Conservation (phyloP, 164 flowering plant species). For the Magnolia sinica region DNA sequence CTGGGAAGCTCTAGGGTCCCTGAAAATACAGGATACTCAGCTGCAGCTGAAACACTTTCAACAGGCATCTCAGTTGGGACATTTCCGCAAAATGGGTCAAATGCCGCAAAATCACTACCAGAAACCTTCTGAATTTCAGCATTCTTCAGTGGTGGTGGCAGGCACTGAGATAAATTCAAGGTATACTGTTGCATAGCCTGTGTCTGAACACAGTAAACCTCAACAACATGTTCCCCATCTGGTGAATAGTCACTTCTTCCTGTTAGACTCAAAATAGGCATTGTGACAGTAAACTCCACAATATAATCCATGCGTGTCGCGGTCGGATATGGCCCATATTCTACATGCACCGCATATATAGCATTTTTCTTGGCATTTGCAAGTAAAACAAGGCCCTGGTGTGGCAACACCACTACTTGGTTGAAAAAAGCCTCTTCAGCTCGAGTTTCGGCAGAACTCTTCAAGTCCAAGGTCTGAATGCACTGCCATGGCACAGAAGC, state of each 20-base stretch:
- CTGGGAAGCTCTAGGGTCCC: conserved; percentile 31
- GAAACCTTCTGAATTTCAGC: conserved; percentile 55
- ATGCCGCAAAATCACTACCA: conserved; percentile 27
- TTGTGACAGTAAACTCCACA: conserved; percentile 88
- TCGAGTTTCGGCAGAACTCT: conserved; percentile 59
- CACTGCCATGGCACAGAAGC: conserved; percentile 86
- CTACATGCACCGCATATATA: conserved; percentile 86
- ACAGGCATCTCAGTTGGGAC: conserved; percentile 28
- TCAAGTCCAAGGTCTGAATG: conserved; percentile 76
- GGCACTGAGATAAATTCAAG: conserved; percentile 70
- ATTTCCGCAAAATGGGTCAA: conserved; percentile 37
- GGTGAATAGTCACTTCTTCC: conserved; percentile 71
- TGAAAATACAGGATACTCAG: conserved; percentile 29
- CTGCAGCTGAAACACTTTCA: conserved; percentile 26
- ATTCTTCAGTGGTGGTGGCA: conserved; percentile 67
- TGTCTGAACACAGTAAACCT: conserved; percentile 95
- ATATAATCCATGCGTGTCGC: conserved; percentile 85
- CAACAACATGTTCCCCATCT: conserved; percentile 63
- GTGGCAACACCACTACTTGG: conserved; percentile 77
- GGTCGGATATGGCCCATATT: conserved; percentile 74
- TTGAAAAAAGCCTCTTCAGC: conserved; percentile 85
- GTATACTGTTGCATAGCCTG: conserved; percentile 98
- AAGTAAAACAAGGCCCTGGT: conserved; percentile 63
- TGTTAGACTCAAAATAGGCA: conserved; percentile 97
- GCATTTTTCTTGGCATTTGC: conserved; percentile 94